Evolutionary conservation across 2,329 filamentous ascomycete species (phyloP).

Genomic region (Colletotrichum siamense): DNA sequence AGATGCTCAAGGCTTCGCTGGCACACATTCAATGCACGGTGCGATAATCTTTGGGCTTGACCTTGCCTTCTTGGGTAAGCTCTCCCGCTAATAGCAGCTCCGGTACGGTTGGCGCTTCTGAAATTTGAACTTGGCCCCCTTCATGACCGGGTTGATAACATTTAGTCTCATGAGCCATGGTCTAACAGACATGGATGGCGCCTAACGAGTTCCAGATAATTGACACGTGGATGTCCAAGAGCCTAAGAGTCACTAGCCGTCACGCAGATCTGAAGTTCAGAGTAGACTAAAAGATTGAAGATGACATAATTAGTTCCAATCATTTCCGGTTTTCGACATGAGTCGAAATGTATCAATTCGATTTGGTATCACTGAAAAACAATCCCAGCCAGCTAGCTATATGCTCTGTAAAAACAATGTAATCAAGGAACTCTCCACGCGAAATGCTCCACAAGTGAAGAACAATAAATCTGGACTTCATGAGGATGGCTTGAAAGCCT

Average conservation of each 20-base stretch:
- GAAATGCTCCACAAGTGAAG: neutral
- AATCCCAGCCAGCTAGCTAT: neutral
- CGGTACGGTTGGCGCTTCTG: neutral
- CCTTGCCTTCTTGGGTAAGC: neutral
- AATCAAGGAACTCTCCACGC: neutral
- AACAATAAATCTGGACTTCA: neutral
- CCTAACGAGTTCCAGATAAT: neutral
- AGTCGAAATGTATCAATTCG: neutral
- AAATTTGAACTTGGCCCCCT: neutral
- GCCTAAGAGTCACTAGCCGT: neutral
- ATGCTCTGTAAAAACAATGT: neutral
- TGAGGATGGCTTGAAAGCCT: neutral
- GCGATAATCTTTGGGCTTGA: neutral
- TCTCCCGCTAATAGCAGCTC: neutral
- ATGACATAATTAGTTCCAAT: neutral
- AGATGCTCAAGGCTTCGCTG: neutral
- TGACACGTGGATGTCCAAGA: neutral
- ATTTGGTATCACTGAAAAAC: neutral
- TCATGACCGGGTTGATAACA: neutral
- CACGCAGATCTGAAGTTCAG: neutral
- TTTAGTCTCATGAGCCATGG: neutral
- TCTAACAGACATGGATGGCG: neutral
- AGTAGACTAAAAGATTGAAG: accelerated
- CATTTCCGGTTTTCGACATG: neutral
- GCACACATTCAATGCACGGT: neutral